A percentile compares a stretch with the other conserved stretches of the same genome.
Evolutionary conservation across 73 alveolate genomes (phyloP).

Genomic region (Paramecium biaurelia): DNA sequence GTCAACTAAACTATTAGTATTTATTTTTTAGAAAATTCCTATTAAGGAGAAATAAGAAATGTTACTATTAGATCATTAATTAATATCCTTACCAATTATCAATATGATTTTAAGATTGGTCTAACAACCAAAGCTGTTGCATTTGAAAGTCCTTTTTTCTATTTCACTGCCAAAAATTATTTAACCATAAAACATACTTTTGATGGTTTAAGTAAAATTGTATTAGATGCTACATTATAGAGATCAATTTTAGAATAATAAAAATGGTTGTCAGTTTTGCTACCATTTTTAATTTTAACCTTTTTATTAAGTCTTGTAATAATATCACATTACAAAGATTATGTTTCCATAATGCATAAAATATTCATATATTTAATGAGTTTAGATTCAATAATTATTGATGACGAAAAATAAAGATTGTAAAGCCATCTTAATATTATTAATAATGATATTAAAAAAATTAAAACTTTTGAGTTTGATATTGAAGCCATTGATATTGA

Average conservation of each 20-base stretch:
- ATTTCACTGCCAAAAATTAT: slow-evolving; percentile 12
- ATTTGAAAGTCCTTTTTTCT: slow-evolving; percentile 32
- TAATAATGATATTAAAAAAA: neutral
- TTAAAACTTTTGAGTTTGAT: neutral
- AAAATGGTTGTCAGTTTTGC: neutral
- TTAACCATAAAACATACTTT: neutral
- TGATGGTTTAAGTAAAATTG: neutral
- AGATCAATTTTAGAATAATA: neutral
- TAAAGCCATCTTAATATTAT: neutral
- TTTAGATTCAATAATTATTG: neutral
- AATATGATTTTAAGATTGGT: slow-evolving; percentile 8
- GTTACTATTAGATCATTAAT: neutral
- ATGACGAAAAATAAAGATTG: neutral
- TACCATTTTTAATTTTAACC: neutral
- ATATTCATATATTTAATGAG: neutral
- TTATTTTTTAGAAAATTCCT: neutral
- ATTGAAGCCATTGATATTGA: neutral
- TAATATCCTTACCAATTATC: neutral
- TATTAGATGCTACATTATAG: neutral
- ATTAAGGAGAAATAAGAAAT: neutral
- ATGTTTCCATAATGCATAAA: neutral
- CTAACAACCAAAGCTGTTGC: neutral
- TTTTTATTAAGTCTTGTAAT: neutral
- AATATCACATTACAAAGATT: neutral
- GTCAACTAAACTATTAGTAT: neutral